Percentiles rank a stretch among this genome's conserved stretches.
phyloP scores from a whole-genome alignment of 345 rosid species.

The Brassica nigra region DNA sequence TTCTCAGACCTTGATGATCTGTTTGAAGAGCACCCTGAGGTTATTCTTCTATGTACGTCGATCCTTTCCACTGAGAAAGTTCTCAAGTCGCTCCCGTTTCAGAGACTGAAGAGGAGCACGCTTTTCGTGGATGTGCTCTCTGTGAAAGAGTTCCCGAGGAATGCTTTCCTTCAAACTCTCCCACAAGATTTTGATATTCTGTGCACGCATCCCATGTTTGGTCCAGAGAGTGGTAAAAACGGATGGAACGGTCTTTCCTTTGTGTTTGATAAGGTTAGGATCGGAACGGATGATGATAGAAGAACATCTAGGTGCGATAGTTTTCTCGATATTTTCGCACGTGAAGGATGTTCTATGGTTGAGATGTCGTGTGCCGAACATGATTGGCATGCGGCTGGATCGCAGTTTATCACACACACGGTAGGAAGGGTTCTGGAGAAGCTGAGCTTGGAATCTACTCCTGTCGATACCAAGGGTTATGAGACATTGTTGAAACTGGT shows the following conservation, averaged over 20 bases:
- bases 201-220: conserved; percentile 88
- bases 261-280: conserved; percentile 74
- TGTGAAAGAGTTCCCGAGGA: conserved; percentile 79
- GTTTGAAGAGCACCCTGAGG: conserved; percentile 87
- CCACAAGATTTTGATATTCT: conserved; percentile 68
- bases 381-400: conserved; percentile 80
- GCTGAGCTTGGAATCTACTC: conserved; percentile 61
- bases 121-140: conserved; percentile 89
- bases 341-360: conserved; percentile 80
- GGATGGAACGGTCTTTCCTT: conserved; percentile 74
- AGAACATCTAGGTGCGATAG: conserved; percentile 53
- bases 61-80: conserved; percentile 76
- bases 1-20: conserved; percentile 62
- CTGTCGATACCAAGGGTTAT: conserved; percentile 69
- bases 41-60: conserved; percentile 70
- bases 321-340: conserved; percentile 68
- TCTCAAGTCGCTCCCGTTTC: conserved; percentile 65
- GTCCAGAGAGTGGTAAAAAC: conserved; percentile 80
- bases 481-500: conserved; percentile 77
- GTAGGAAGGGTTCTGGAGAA: conserved; percentile 73
- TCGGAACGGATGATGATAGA: conserved; percentile 51
- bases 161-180: conserved; percentile 52
- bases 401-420: conserved; percentile 85
- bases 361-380: conserved; percentile 89
- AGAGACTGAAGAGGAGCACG: conserved; percentile 77